These are phyloP conservation scores for Aspergillus luchuensis DNA, from an alignment of 2,329 filamentous ascomycete species.

Conservation along the genomic window DNA sequence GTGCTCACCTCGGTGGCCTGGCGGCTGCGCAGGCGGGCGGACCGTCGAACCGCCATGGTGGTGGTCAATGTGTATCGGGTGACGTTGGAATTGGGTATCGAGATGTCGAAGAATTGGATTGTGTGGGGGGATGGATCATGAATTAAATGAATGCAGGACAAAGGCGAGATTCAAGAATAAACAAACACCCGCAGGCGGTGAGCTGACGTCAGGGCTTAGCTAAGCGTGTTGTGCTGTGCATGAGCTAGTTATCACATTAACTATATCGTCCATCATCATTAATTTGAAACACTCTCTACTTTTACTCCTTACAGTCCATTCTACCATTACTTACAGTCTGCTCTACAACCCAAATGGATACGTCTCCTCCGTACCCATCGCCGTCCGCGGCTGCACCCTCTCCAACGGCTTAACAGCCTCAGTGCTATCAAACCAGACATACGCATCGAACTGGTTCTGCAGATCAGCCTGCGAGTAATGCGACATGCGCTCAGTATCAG, in stretches of 20 bases:
- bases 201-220: constrained; percentile 16
- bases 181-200: constrained; percentile 21
- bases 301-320: background rate
- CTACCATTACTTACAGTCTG: background rate
- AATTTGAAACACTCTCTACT: background rate
- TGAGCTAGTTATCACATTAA: too few species aligned
- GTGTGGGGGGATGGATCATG: background rate
- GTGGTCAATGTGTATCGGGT: background rate
- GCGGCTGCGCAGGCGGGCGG: constrained; percentile 42
- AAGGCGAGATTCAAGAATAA: constrained; percentile 14
- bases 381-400: constrained; percentile 47
- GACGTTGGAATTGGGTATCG: background rate
- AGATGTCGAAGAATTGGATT: background rate
- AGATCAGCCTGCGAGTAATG: constrained; percentile 53
- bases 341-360: constrained; percentile 55
- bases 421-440: constrained; percentile 54
- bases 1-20: constrained; percentile 37
- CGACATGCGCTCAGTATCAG: constrained; percentile 52
- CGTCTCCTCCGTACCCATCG: constrained; percentile 50
- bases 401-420: constrained; percentile 51
- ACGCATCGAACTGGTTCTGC: constrained; percentile 53
- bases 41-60: constrained; percentile 44
- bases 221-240: background rate
- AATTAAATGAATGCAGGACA: constrained; percentile 2
- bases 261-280: too few species aligned